phyloP scores from a whole-genome alignment of 2,329 filamentous ascomycete species.

The Rutstroemia sp. region DNA sequence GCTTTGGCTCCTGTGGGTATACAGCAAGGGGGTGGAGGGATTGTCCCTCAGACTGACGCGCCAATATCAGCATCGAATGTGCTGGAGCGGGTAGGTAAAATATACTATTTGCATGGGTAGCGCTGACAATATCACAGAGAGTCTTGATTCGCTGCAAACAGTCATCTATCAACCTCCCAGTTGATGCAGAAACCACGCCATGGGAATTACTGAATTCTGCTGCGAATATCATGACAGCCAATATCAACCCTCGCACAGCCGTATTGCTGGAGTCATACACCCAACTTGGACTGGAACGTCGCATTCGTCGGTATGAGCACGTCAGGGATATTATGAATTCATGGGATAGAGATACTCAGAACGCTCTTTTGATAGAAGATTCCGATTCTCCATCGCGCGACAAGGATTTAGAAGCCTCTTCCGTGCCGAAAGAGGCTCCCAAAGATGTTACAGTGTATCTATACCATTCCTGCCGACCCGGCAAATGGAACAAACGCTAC shows the following conservation, averaged over 20 bases:
- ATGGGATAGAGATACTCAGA: slow-evolving; percentile 78
- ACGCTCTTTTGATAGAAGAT: slow-evolving; percentile 62
- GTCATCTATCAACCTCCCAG: slow-evolving; percentile 60
- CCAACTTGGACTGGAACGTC: slow-evolving; percentile 71
- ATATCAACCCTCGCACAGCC: slow-evolving; percentile 56
- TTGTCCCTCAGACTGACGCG: slow-evolving; percentile 57
- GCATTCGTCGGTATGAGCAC: slow-evolving; percentile 77
- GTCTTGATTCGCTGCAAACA: slow-evolving; percentile 69
- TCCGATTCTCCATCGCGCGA: slow-evolving; percentile 47
- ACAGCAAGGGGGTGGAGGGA: slow-evolving; percentile 24
- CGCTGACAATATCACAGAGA: slow-evolving; percentile 38
- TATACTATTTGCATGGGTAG: slow-evolving; percentile 5
- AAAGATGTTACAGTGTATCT: slow-evolving; percentile 61
- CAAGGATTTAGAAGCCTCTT: slow-evolving; percentile 55
- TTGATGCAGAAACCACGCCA: slow-evolving; percentile 67
- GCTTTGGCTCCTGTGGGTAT: slow-evolving; percentile 13
- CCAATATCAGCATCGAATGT: slow-evolving; percentile 76
- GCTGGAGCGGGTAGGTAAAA: slow-evolving; percentile 58
- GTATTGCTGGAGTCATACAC: slow-evolving; percentile 73
- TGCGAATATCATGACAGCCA: slow-evolving; percentile 53
- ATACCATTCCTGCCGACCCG: slow-evolving; percentile 72
- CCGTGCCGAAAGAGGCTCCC: slow-evolving; percentile 58
- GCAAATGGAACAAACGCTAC: slow-evolving; percentile 84
- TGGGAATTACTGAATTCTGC: slow-evolving; percentile 66
- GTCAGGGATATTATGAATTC: slow-evolving; percentile 86